Evolutionary conservation across 805 yeast genomes (phyloP).

Genomic region (Grigorovia yakushimaensis): DNA sequence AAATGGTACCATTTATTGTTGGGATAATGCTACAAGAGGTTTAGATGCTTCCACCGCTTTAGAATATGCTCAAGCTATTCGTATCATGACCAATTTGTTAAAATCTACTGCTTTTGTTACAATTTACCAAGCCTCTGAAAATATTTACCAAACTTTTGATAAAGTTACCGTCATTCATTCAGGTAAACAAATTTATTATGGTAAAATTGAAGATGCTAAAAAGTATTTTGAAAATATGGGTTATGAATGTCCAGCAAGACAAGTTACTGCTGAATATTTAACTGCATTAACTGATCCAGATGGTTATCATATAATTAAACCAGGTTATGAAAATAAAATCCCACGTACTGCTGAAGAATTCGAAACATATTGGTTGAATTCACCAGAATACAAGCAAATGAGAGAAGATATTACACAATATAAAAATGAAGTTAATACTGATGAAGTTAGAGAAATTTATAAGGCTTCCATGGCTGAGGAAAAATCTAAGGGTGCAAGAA

Average conservation of each 20-base stretch:
- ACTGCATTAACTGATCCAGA: slow-evolving; percentile 52
- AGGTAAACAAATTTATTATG: slow-evolving; percentile 49
- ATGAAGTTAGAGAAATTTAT: slow-evolving; percentile 29
- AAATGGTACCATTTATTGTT: slow-evolving; percentile 42
- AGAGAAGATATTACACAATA: slow-evolving; percentile 35
- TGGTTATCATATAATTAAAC: slow-evolving; percentile 30
- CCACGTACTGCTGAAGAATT: slow-evolving; percentile 55
- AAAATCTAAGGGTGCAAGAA: slow-evolving; percentile 18
- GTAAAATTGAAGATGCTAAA: slow-evolving; percentile 40
- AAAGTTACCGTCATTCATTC: slow-evolving; percentile 42
- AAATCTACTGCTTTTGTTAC: slow-evolving; percentile 49
- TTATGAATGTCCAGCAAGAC: slow-evolving; percentile 45
- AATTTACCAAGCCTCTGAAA: slow-evolving; percentile 49
- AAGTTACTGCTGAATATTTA: slow-evolving; percentile 52
- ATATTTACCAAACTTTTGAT: slow-evolving; percentile 45
- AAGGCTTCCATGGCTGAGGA: slow-evolving; percentile 23
- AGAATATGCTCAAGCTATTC: slow-evolving; percentile 52
- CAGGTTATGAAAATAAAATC: slow-evolving; percentile 40
- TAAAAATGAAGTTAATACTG: slow-evolving; percentile 19
- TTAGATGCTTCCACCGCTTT: slow-evolving; percentile 59
- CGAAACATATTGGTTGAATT: slow-evolving; percentile 35
- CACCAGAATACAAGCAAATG: slow-evolving; percentile 33
- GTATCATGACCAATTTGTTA: slow-evolving; percentile 42
- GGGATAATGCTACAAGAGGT: slow-evolving; percentile 60
- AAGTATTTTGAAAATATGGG: slow-evolving; percentile 49